Evolutionary conservation across 140 eudicot genomes (phyloP).

Genomic region (Ambrosia hybrid): DNA sequence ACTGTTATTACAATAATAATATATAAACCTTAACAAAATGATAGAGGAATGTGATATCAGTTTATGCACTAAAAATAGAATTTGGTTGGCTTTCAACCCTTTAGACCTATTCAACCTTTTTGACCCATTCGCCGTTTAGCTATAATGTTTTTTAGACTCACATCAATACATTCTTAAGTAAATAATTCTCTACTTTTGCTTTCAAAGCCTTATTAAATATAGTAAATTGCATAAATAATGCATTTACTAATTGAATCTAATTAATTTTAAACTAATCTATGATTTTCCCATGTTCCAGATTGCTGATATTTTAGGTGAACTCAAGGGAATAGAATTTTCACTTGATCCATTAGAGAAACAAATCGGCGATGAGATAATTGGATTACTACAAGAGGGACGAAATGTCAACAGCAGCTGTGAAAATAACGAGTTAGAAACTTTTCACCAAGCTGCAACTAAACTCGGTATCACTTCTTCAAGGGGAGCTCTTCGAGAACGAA

Average conservation of each 20-base stretch:
- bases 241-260: neutral
- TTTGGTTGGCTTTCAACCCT: neutral
- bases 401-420: conserved; percentile 59
- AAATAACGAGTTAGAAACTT: conserved; percentile 71
- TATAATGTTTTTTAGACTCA: too few relatives aligned
- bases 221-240: neutral
- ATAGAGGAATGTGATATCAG: neutral
- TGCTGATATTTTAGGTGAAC: conserved; percentile 61
- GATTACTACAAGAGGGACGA: conserved; percentile 84
- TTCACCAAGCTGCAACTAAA: conserved; percentile 85
- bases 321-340: conserved; percentile 66
- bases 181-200: neutral
- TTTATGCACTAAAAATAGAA: neutral
- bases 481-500: conserved; percentile 86
- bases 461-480: conserved; percentile 89
- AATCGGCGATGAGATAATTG: conserved; percentile 84
- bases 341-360: conserved; percentile 87
- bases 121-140: neutral
- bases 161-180: neutral
- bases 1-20: neutral
- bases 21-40: neutral
- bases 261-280: conserved; percentile 8
- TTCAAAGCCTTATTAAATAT: neutral
- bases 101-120: neutral
- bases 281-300: conserved; percentile 48